Evolutionary conservation across 78 protist species (phyloP).

Genomic region (Ministeria vibrans): DNA sequence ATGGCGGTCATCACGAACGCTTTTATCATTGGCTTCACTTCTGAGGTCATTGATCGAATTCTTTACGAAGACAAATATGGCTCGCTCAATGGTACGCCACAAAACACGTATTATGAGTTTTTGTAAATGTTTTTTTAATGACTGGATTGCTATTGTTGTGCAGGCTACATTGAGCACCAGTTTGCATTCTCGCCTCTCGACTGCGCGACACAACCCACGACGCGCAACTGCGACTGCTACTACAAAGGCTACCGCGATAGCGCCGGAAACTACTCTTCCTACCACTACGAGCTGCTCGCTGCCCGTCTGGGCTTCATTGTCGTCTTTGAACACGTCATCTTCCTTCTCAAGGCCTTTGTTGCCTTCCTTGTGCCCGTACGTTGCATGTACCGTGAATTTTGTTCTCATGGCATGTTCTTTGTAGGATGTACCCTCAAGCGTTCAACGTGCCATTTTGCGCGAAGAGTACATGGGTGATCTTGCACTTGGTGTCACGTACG

Average conservation of each 20-base stretch:
- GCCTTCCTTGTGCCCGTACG: not conserved
- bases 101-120: too few species aligned
- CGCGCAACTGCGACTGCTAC: not conserved
- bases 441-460: not conserved
- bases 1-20: not conserved
- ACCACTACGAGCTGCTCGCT: not conserved
- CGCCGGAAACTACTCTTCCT: not conserved
- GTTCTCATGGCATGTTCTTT: too few species aligned
- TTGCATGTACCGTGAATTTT: too few species aligned
- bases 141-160: too few species aligned
- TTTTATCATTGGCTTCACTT: not conserved
- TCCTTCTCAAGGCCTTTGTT: not conserved
- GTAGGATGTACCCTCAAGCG: not conserved
- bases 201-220: not conserved
- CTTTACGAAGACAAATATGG: not conserved
- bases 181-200: not conserved
- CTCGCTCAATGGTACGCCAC: not conserved
- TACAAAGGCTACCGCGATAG: not conserved
- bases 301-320: slow-evolving; percentile 3
- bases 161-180: not conserved
- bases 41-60: not conserved
- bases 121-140: too few species aligned
- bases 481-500: not conserved
- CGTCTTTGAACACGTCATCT: slow-evolving; percentile 1
- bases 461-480: not conserved